These are phyloP conservation scores for Tothia fuscella DNA, from an alignment of 2,329 filamentous ascomycete species.

Conservation along the genomic window DNA sequence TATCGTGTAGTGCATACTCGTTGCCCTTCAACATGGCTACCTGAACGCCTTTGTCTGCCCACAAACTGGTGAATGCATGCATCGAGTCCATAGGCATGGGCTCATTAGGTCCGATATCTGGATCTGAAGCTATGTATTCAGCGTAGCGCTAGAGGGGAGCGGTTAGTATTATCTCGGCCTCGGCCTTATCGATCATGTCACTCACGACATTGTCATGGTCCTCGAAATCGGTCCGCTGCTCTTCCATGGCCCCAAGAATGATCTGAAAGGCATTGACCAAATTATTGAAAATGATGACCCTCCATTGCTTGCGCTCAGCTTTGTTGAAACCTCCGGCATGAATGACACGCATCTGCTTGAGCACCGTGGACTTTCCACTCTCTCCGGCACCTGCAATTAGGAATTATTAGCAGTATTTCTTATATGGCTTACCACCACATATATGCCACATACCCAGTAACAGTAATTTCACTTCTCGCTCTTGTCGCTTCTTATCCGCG, in stretches of 20 bases:
- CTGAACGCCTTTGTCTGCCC: conserved; percentile 74
- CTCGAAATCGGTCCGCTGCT: conserved; percentile 69
- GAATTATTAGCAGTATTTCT: conserved; percentile 6
- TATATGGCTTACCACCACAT: conserved; percentile 2
- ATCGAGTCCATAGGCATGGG: conserved; percentile 67
- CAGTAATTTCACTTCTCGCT: conserved; percentile 85
- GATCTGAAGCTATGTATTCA: conserved; percentile 50
- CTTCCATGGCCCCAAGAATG: conserved; percentile 81
- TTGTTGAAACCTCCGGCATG: conserved; percentile 86
- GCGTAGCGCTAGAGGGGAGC: conserved; percentile 81
- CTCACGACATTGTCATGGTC: conserved; percentile 68
- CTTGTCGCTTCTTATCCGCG: conserved; percentile 74
- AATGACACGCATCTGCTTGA: conserved; percentile 99
- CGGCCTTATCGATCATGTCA: too few species aligned
- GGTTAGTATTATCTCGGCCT: too few species aligned
- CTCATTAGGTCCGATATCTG: conserved; percentile 74
- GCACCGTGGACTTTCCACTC: conserved; percentile 88
- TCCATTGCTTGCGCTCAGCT: conserved; percentile 83
- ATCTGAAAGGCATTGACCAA: conserved; percentile 84
- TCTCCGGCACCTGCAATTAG: conserved; percentile 69
- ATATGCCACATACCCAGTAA: conserved; percentile 55
- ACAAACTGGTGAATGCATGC: conserved; percentile 70
- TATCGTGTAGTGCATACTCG: conserved; percentile 93
- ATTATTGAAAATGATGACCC: conserved; percentile 92
- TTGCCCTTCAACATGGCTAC: conserved; percentile 86